Evolutionary conservation across 306 rosid species (phyloP).

Genomic region (Hylodesmum podocarpum): DNA sequence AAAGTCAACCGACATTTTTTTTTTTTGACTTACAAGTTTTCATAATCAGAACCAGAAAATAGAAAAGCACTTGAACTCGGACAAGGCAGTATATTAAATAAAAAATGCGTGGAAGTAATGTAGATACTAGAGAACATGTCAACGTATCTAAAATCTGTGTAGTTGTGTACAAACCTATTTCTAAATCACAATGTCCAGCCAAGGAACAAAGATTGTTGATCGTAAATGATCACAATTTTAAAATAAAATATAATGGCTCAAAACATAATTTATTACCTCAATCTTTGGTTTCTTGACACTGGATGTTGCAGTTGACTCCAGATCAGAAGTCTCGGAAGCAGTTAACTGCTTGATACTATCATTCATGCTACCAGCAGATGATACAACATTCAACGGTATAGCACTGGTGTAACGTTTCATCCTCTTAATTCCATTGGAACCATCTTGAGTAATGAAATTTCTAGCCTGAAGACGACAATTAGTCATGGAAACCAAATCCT

Average conservation of each 20-base stretch:
- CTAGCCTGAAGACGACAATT: conserved; percentile 82
- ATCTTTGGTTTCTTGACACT: conserved; percentile 62
- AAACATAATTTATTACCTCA: conserved; percentile 54
- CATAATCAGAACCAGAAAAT: background rate
- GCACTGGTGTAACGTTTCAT: conserved; percentile 81
- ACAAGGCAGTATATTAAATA: conserved; percentile 10
- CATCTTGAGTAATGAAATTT: conserved; percentile 73
- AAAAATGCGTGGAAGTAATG: background rate
- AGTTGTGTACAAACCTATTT: background rate
- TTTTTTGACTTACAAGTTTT: background rate
- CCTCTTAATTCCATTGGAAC: conserved; percentile 67
- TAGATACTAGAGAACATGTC: background rate
- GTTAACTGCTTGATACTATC: conserved; percentile 56
- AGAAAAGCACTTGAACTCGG: background rate
- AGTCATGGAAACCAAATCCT: conserved; percentile 93
- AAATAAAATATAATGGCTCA: conserved; percentile 16
- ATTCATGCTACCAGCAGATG: conserved; percentile 66
- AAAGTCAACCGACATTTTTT: background rate
- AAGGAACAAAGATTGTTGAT: background rate
- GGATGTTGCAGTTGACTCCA: conserved; percentile 80
- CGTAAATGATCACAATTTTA: background rate
- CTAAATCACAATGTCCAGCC: background rate
- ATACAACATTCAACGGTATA: conserved; percentile 71
- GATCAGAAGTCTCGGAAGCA: conserved; percentile 64
- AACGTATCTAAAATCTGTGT: conserved; percentile 10